These are phyloP conservation scores for Tylopilus orsonianus DNA, from an alignment of 1,284 basidiomycete species.

Conservation along the genomic window DNA sequence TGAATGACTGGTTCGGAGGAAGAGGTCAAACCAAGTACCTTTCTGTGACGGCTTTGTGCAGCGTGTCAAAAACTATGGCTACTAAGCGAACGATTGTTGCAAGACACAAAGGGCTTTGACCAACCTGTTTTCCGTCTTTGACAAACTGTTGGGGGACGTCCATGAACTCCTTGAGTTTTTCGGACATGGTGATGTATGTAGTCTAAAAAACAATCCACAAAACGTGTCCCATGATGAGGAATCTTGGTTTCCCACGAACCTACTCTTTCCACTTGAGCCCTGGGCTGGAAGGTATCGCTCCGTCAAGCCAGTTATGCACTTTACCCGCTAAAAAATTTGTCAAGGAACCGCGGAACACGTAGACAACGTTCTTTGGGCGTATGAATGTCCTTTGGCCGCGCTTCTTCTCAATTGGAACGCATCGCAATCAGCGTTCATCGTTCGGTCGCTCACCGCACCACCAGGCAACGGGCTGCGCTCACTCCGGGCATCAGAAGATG, in stretches of 20 bases:
- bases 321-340: slow-evolving; percentile 6
- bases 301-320: background rate
- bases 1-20: slow-evolving; percentile 4
- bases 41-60: slow-evolving; percentile 98
- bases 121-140: slow-evolving; percentile 89
- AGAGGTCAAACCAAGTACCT: slow-evolving; percentile 51
- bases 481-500: slow-evolving; percentile 23
- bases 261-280: background rate
- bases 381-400: slow-evolving; percentile 52
- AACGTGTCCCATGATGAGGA: slow-evolving; percentile 27
- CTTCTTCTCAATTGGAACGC: slow-evolving; percentile 30
- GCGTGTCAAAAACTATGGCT: slow-evolving; percentile 83
- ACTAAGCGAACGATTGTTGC: slow-evolving; percentile 3
- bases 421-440: slow-evolving; percentile 28
- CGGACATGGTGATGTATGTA: slow-evolving; percentile 64
- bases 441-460: slow-evolving; percentile 12
- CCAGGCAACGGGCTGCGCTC: slow-evolving; percentile 9
- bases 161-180: slow-evolving; percentile 87
- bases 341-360: slow-evolving; percentile 11
- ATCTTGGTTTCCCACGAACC: slow-evolving; percentile 22
- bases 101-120: slow-evolving; percentile 21
- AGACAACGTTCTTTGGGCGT: slow-evolving; percentile 30
- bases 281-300: slow-evolving; percentile 13
- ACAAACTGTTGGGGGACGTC: slow-evolving; percentile 93
- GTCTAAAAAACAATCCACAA: slow-evolving; percentile 18